Evolutionary conservation across 2,329 filamentous ascomycete genomes (phyloP).

Genomic region (Mycosphaerella sp.): DNA sequence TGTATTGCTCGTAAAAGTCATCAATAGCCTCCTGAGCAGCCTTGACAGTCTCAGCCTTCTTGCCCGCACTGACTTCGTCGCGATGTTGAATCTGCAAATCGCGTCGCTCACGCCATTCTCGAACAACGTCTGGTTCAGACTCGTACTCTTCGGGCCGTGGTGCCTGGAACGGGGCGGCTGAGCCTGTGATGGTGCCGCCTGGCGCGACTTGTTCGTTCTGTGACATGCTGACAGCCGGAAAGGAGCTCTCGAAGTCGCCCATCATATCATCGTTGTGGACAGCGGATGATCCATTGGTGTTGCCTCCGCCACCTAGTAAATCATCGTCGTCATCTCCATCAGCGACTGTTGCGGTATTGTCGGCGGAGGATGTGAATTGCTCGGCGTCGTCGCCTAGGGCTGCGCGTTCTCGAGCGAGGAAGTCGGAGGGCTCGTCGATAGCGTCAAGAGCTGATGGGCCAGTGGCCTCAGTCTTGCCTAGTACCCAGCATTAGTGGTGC

Average conservation of each 20-base stretch:
- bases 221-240: conserved; percentile 68
- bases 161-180: conserved; percentile 51
- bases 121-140: conserved; percentile 80
- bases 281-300: conserved; percentile 27
- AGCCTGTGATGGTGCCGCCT: conserved; percentile 73
- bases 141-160: conserved; percentile 56
- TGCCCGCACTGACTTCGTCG: conserved; percentile 71
- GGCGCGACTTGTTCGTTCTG: conserved; percentile 67
- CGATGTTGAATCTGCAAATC: conserved; percentile 77
- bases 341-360: conserved; percentile 58
- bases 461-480: conserved; percentile 63
- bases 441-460: conserved; percentile 43
- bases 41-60: conserved; percentile 78
- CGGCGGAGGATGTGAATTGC: conserved; percentile 74
- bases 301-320: conserved; percentile 59
- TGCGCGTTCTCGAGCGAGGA: conserved; percentile 86
- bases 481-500: conserved; percentile 9
- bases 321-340: conserved; percentile 55
- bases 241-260: conserved; percentile 74
- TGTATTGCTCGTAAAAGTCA: conserved; percentile 99
- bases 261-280: conserved; percentile 34
- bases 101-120: conserved; percentile 84
- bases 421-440: conserved; percentile 65
- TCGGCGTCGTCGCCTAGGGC: conserved; percentile 86
- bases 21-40: conserved; percentile 93